Evolutionary conservation across 176 grass and related monocot genomes (phyloP), one percentile per base, ranked within the genome.

Genomic region (Stipa capillata): DNA sequence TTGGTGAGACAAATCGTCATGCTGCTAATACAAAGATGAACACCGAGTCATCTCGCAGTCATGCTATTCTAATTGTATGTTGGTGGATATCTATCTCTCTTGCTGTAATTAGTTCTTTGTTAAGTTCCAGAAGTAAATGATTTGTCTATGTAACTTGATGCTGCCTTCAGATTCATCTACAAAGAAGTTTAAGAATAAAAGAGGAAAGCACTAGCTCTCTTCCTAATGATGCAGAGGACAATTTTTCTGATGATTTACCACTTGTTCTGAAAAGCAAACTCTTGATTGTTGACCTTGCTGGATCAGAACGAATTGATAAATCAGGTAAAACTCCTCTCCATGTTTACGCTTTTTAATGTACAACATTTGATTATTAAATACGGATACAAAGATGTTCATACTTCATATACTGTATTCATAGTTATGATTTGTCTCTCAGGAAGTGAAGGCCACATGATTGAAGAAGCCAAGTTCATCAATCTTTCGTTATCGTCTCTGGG

Each of bases 391-490:
- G 5, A 10, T 79, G 16, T 78, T 40, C 31, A 84, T 56, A 12
- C 17, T 12, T 72, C 3, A 54, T 53, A 79, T 27, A 39, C 37
- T 62, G n/a, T 58, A 40, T 18, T 73, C 14, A 51, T 49, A 25
- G 13, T 14, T 80, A 44, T 37, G 37, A 16, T 54, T 87, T 43
- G 0, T 72, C 33, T 85, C 86, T 57, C 82, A 97, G 94, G 94
- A 73, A 93, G 87, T 90, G 94, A 98, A 89, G 95, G 95, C 27
- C 92, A 90, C 87, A 94, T 98, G 95, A 82, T 94, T 74, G 95
- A 98, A 76, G 95, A 98, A 89, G 86, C 95, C 23, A 98, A 98
- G 74, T 94, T 93, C 85, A 98, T 98, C 47, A 98, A 98, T 90
- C 91, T 98, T 42, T 98, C 95, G 43, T 85, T 98, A 43, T 83